Conservation (phyloP, 148 eudicot species). For the Vaccinium darrowii region DNA sequence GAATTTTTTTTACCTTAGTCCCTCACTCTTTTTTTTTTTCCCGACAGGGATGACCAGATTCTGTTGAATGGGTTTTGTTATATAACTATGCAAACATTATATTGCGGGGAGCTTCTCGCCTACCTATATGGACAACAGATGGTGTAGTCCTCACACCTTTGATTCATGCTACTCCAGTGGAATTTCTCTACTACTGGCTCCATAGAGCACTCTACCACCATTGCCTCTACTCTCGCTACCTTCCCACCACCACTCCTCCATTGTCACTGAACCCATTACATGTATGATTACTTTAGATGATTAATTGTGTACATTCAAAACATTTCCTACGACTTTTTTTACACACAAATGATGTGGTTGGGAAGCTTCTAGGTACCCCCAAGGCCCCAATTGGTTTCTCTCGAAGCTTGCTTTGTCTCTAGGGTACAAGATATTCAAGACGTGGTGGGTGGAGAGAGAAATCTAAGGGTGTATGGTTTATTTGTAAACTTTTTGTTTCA, state of each 20-base stretch:
- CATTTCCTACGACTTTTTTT: neutral
- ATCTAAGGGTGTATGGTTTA: neutral
- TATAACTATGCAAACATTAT: too few relatives aligned
- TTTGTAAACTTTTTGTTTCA: neutral
- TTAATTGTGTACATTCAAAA: neutral
- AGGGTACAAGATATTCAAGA: neutral
- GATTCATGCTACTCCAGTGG: conserved; percentile 53
- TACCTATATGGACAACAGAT: conserved; percentile 61
- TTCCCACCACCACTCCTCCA: conserved; percentile 63
- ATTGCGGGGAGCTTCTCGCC: conserved; percentile 16
- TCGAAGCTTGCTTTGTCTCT: neutral
- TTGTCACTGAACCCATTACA: conserved; percentile 52
- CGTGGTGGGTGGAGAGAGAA: neutral
- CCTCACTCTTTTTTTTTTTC: neutral
- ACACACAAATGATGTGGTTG: neutral
- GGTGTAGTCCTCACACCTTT: conserved; percentile 41
- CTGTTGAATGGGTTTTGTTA: conserved; percentile 41
- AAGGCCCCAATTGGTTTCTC: neutral
- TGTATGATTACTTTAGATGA: conserved; percentile 17
- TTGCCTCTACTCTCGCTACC: conserved; percentile 59
- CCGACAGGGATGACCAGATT: conserved; percentile 73
- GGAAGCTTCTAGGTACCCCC: neutral
- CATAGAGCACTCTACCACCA: conserved; percentile 42
- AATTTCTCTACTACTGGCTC: conserved; percentile 42
- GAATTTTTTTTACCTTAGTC: neutral